Evolutionary conservation across 257 asterid species (phyloP), one percentile per base, ranked within the genome.

Genomic region (Phtheirospermum japonicum): DNA sequence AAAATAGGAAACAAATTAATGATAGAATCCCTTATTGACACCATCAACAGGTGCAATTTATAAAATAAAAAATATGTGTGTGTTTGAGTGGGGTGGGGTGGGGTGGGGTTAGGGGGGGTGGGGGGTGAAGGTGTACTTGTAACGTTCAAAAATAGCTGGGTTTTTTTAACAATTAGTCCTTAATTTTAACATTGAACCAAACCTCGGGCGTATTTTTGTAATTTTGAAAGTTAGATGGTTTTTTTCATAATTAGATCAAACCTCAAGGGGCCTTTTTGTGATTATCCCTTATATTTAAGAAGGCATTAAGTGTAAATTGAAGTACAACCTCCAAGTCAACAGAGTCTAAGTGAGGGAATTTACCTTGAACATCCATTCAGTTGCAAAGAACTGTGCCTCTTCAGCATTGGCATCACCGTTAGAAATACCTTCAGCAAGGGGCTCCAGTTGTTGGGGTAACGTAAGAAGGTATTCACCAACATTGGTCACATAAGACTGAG

Each of bases 361-460:
- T 85, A 89, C 99, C 96, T 89, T 93, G 82, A 93, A 93, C 97
- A 93, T 93, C 99, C 99, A 93, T 74, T 93, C 97, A 37, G 97
- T 89, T 40, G 97, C 95, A 45, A 93, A 89, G 77, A 89, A 89
- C 68, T 93, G 99, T 17, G 94, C 90, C 46, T 93, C 99, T 71
- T 93, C 97, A 67, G 89, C 88, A 79, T 83, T 87, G 60, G 84
- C 79, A 59, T 89, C 96, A 62, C 75, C 78, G 81, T 52, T 79
- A 51, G 96, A 81, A 61, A 89, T 87, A 57, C 96, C 93, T 67
- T 93, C 99, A 0, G 87, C 95, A 46, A 89, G 97, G 57, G 99
- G 99, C 81, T 93, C 97, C 70, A 93, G 65, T 77, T 93, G 97
- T 70, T 93, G 99, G 74, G 99, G 97, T 61, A 89, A 74, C 20